These are phyloP conservation scores for Paecilomyces fulvus DNA, from an alignment of 2,329 filamentous ascomycete genomes.

Conservation along the genomic window DNA sequence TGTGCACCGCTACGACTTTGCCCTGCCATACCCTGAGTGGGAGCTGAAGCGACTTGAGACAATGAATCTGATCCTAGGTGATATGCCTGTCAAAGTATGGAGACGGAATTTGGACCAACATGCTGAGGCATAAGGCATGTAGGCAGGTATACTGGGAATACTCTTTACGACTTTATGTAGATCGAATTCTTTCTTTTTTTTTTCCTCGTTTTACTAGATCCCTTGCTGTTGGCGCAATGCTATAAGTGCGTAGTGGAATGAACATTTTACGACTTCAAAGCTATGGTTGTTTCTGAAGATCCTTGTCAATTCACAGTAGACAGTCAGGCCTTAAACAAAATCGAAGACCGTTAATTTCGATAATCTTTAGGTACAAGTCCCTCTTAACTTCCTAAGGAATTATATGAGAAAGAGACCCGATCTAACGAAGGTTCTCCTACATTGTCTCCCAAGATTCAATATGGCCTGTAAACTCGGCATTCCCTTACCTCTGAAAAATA, in stretches of 20 bases:
- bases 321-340: too few relatives aligned
- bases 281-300: neutral
- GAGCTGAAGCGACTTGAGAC: constrained; percentile 13
- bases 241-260: neutral
- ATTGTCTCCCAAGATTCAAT: too few relatives aligned
- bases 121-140: neutral
- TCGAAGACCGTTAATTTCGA: too few relatives aligned
- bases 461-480: too few relatives aligned
- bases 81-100: constrained; percentile 5
- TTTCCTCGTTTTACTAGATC: neutral
- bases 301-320: too few relatives aligned
- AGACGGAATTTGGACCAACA: neutral
- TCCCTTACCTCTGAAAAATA: too few relatives aligned
- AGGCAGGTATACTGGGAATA: neutral
- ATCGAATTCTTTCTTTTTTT: neutral
- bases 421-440: too few relatives aligned
- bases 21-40: constrained; percentile 21
- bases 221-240: neutral
- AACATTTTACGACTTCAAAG: neutral
- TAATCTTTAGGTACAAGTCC: too few relatives aligned
- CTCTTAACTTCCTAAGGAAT: too few relatives aligned
- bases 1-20: constrained; percentile 37
- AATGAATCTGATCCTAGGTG: constrained; percentile 8
- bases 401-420: too few relatives aligned
- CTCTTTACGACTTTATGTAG: neutral